Base-by-base conservation (phyloP, 208 protist species). In the Acanthamoeba castellanii region DNA sequence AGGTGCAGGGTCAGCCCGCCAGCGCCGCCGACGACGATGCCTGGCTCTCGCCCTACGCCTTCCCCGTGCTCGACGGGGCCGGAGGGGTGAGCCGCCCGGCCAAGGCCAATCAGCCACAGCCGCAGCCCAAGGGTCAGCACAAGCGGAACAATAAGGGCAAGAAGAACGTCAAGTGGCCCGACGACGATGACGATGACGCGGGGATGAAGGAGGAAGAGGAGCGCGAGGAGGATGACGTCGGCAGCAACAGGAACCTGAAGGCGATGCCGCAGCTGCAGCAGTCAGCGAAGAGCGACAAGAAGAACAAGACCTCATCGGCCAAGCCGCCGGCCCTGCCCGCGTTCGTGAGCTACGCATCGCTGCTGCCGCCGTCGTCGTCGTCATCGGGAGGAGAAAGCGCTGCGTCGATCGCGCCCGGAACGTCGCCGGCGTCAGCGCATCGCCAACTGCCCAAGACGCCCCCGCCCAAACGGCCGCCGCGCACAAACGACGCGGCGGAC, bases 41-140 rank as follows among this genome's bases (percentile, higher is more conserved):
- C 27, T 78, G 70, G 70, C n/a, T 78, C 6, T 78, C 70, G 70
- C 70, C 70, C 70, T 78, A 78, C 37, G 70, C 70, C 70, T 78
- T 78, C 70, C 70, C 70, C 37, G 70, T 78, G 20, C n/a, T 78
- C 32, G 70, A 47, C 32, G 37, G 30, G 27, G 30, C 30, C 32
- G 37, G 37, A 7, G 27, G 30, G 8, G 37, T 50, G 70, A 18
- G 27, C 32, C 13, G 22, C 9, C n/a, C 66, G 9, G 66, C 66
- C 66, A 61, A n/a, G 66, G 3, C 37, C 37, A 42, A 42, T 42
- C 20, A 32, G 18, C n/a, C 32, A 42, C 70, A 45, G 70, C 70
- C 32, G 9, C 37, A 9, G 32, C 16, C 70, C 7, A 22, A 34
- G 7, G 30, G 70, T 5, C 13, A 11, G 11, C 13, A 78, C 20